Evolutionary conservation across 2,329 filamentous ascomycete genomes (phyloP).

Genomic region (Aspergillus oerlinghausenensis): DNA sequence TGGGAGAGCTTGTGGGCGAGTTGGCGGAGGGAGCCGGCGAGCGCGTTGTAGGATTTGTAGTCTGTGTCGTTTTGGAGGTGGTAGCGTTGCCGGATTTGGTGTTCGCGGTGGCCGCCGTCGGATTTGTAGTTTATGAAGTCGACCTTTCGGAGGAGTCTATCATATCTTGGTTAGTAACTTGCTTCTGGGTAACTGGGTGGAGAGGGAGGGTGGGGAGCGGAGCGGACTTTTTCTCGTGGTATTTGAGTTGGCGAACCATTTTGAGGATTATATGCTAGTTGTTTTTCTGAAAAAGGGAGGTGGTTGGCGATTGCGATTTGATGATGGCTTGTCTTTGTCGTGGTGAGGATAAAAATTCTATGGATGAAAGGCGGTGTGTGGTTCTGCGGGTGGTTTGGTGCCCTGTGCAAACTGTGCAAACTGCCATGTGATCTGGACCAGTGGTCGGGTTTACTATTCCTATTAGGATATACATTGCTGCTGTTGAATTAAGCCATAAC

Average conservation of each 20-base stretch:
- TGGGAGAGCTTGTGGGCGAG: slow-evolving; percentile 83
- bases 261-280: slow-evolving; percentile 18
- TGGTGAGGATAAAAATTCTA: slow-evolving; percentile 1
- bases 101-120: slow-evolving; percentile 81
- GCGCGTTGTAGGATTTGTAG: slow-evolving; percentile 64
- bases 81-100: slow-evolving; percentile 75
- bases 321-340: too few relatives aligned
- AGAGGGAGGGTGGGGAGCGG: too few relatives aligned
- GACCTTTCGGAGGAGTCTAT: slow-evolving; percentile 72
- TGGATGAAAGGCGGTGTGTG: neutral
- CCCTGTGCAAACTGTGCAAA: neutral
- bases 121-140: slow-evolving; percentile 94
- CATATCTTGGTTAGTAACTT: too few relatives aligned
- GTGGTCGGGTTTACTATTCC: too few relatives aligned
- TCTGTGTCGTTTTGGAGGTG: slow-evolving; percentile 86
- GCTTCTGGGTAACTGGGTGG: too few relatives aligned
- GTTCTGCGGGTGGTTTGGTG: neutral
- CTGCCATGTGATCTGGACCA: neutral
- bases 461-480: too few relatives aligned
- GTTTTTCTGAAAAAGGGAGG: neutral
- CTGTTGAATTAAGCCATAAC: too few relatives aligned
- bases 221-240: slow-evolving; percentile 76
- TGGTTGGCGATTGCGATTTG: too few relatives aligned
- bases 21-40: slow-evolving; percentile 79
- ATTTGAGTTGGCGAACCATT: slow-evolving; percentile 95